Percentiles rank a stretch among this genome's conserved stretches.
Conservation (phyloP, 2,329 filamentous ascomycete genomes). For the Phoma sp. region DNA sequence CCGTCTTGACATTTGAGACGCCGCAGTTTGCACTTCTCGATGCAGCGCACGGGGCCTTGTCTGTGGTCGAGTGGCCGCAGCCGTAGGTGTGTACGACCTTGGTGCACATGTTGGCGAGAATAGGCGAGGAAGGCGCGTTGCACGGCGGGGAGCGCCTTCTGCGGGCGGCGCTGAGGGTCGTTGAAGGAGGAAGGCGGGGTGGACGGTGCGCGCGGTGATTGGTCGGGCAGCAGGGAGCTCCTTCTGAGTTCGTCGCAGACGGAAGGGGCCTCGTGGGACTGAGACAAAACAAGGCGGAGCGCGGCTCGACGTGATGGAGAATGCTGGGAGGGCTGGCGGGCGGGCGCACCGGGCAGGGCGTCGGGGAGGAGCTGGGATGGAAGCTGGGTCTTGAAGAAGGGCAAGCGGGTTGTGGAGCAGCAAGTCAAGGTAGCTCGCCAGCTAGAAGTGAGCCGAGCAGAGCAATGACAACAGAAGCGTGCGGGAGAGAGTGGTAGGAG, state of each 20-base stretch:
- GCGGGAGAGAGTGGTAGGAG: constrained; percentile 37
- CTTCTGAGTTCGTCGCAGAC: constrained; percentile 22
- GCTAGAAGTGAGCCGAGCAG: constrained; percentile 14
- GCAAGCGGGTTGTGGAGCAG: constrained; percentile 17
- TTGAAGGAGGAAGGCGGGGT: constrained; percentile 31
- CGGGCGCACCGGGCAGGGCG: constrained; percentile 7
- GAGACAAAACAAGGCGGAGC: constrained; percentile 21
- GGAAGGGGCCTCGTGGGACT: constrained; percentile 7
- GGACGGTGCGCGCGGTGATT: constrained; percentile 35
- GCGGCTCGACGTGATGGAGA: constrained; percentile 8
- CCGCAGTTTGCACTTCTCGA: constrained; percentile 53
- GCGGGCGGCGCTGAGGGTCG: constrained; percentile 27
- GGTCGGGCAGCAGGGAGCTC: constrained; percentile 30
- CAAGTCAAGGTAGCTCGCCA: constrained; percentile 16
- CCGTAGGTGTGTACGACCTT: constrained; percentile 57
- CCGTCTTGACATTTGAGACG: constrained; percentile 52
- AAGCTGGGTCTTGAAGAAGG: constrained; percentile 17
- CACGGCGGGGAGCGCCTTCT: constrained; percentile 33
- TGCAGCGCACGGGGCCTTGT: constrained; percentile 56
- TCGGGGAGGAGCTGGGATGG: constrained; percentile 20
- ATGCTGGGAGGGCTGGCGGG: not conserved
- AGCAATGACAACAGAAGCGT: constrained; percentile 20
- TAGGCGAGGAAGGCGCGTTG: constrained; percentile 26
- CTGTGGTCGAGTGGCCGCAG: constrained; percentile 55
- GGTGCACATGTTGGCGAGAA: constrained; percentile 53